Base-by-base conservation (phyloP, 2,329 filamentous ascomycete genomes). In the Sporothrix brasiliensis region DNA sequence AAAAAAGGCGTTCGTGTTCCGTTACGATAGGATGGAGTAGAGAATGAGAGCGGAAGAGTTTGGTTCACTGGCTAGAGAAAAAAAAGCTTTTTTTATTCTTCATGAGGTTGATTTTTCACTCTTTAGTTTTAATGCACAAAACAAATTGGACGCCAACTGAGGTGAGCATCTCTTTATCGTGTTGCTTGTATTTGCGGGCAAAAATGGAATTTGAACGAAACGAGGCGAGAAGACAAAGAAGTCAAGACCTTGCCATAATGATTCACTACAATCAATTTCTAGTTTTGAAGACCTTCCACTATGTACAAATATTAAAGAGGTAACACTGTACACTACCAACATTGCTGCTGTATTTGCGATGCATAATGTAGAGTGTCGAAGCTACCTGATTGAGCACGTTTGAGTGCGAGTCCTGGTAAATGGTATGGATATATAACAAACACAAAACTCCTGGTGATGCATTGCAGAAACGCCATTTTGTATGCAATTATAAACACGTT, bases 31-130 rank as follows among this genome's bases (percentile, higher is more conserved):
- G 56, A 44, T 61, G 39, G 41, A 44, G 41, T 44, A 24, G 58
- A 61, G 14, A 39, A 39, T 2, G n/a, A 49, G 52, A 49, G 52
- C 34, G 21, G 21, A 30, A 49, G 41, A 67, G 34, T 30, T 47
- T 24, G 47, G 39, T 24, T 16, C 39, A 27, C 47, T 63, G 58
- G 58, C 58, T 63, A 63, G 39, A 63, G 47, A 63, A 47, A 63
- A 34, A 63, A 39, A n/a, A 27, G n/a, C 49, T 63, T 63, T 27
- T n/a, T 9, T 63, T 6, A 21, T 47, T 39, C 27, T 63, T 63
- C 41, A 44, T 44, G 41, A 34, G 34, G 34, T 34, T 34, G 5
- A 34, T 5, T 34, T 34, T 1, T 34, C 7, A 34, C 34, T 61
- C 3, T 24, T 63, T 27, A 16, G 21, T 61, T 47, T 61, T 27